Conservation (phyloP, 129 eudicot genomes). For the Deinandra increscens region DNA sequence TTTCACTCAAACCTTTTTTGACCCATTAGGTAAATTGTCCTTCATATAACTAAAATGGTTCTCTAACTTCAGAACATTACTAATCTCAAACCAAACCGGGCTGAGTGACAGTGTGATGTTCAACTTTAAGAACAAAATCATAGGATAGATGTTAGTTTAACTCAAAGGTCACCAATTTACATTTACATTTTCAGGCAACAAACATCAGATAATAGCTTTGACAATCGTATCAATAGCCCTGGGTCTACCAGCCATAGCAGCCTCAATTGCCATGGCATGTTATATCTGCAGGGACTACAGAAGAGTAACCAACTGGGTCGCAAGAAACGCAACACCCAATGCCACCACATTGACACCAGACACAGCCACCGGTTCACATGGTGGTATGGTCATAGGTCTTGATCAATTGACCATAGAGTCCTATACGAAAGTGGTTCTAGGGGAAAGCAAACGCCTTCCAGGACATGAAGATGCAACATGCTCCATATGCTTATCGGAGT, state of each 20-base stretch:
- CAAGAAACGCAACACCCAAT: constrained; percentile 22
- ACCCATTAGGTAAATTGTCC: neutral
- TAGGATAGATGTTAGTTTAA: neutral
- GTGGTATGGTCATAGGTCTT: constrained; percentile 39
- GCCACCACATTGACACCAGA: constrained; percentile 32
- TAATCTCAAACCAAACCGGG: neutral
- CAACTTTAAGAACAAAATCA: neutral
- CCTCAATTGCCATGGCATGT: constrained; percentile 34
- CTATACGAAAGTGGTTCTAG: constrained; percentile 55
- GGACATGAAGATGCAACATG: constrained; percentile 61
- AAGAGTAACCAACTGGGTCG: constrained; percentile 23
- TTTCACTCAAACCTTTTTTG: too few species aligned
- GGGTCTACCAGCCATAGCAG: constrained; percentile 52
- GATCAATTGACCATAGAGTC: constrained; percentile 67
- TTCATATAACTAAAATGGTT: neutral
- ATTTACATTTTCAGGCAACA: constrained; percentile 28
- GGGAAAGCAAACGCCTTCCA: constrained; percentile 72
- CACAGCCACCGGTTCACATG: neutral
- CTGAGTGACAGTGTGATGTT: too few species aligned
- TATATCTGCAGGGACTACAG: constrained; percentile 38
- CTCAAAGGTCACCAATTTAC: neutral
- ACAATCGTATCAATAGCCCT: constrained; percentile 45
- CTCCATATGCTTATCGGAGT: constrained; percentile 68
- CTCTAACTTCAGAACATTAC: neutral
- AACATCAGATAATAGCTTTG: constrained; percentile 33